phyloP scores from a whole-genome alignment of 2,329 filamentous ascomycete species.

The Amauroascus verrucosus region DNA sequence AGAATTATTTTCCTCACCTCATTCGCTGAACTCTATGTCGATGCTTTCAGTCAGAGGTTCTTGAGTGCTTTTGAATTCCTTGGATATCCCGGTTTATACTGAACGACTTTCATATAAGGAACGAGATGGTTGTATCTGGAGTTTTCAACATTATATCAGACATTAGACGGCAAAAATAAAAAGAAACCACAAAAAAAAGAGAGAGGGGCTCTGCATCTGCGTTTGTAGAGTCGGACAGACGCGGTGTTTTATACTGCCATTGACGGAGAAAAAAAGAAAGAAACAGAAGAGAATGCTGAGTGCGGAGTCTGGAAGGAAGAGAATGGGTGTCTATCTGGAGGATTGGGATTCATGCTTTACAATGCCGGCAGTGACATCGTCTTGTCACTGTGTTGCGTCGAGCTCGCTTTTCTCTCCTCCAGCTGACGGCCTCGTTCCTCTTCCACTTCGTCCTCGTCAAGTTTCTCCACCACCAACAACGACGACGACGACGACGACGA shows the following conservation, averaged over 20 bases:
- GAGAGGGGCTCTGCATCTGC: too few species aligned
- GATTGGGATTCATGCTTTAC: conserved; percentile 8
- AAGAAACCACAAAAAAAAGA: too few species aligned
- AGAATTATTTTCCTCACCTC: not conserved
- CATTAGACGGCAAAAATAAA: too few species aligned
- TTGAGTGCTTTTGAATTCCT: not conserved
- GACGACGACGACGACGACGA: too few species aligned
- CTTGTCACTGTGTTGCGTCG: not conserved
- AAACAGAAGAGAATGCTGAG: conserved; percentile 6
- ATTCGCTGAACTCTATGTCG: not conserved
- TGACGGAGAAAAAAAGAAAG: not conserved
- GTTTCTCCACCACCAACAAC: not conserved
- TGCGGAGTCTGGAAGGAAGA: conserved; percentile 6
- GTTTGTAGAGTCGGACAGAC: too few species aligned
- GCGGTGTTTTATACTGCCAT: not conserved
- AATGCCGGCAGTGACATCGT: not conserved
- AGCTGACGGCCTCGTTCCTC: conserved; percentile 4
- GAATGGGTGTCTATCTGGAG: conserved; percentile 10
- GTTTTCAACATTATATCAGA: too few species aligned
- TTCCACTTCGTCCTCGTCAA: not conserved
- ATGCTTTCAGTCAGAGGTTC: not conserved
- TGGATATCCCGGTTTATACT: not conserved
- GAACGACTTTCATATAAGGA: too few species aligned
- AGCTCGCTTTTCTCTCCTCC: not conserved
- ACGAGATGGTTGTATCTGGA: too few species aligned